Evolutionary conservation across 2,329 filamentous ascomycete genomes (phyloP).

Genomic region (Aspergillus sp.): DNA sequence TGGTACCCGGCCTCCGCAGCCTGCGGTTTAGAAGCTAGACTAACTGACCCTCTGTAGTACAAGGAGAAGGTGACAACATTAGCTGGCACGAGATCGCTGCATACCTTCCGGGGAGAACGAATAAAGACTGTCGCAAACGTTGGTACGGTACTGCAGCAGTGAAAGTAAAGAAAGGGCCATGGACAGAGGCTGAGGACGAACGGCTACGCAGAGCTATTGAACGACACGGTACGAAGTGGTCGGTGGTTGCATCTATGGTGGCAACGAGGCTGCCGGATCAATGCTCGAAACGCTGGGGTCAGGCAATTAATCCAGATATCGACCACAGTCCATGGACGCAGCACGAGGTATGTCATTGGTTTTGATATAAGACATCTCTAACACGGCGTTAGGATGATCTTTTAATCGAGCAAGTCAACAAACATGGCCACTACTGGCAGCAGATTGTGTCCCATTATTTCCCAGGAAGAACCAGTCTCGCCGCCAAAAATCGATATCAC

Average conservation of each 20-base stretch:
- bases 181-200: conserved; percentile 13
- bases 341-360: neutral
- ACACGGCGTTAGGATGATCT: neutral
- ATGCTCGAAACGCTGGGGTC: conserved; percentile 9
- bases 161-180: conserved; percentile 7
- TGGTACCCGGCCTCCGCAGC: neutral
- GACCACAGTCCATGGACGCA: conserved; percentile 6
- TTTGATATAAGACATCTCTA: neutral
- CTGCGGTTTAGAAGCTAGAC: neutral
- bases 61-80: conserved; percentile 1
- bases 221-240: conserved; percentile 13
- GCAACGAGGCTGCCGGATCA: conserved; percentile 3
- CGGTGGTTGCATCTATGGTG: conserved; percentile 10
- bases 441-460: conserved; percentile 3
- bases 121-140: conserved; percentile 13
- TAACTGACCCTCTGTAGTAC: neutral
- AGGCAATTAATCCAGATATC: conserved; percentile 6
- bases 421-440: conserved; percentile 6
- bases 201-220: conserved; percentile 6
- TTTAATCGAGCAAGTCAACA: conserved; percentile 1
- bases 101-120: conserved; percentile 7
- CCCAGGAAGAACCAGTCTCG: neutral
- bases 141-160: conserved; percentile 9
- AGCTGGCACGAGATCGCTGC: conserved; percentile 12
- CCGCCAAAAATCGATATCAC: conserved; percentile 5